These are phyloP conservation scores for Mikania micrantha DNA, from an alignment of 129 eudicot species.

Conservation along the genomic window DNA sequence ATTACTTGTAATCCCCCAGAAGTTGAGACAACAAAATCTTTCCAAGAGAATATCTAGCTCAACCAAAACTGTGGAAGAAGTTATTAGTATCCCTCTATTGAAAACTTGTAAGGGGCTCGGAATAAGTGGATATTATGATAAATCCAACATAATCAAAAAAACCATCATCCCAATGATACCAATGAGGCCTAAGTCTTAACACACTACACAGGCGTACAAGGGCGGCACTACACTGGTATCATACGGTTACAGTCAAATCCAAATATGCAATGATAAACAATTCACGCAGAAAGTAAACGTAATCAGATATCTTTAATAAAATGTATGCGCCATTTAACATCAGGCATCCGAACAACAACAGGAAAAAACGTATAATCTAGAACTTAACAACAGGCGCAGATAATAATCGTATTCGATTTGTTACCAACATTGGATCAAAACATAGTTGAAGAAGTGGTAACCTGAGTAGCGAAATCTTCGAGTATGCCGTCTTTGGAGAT, in stretches of 20 bases:
- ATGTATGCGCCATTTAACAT: not conserved
- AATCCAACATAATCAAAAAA: not conserved
- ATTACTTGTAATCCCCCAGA: not conserved
- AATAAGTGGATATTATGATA: too few relatives aligned
- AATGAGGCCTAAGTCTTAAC: not conserved
- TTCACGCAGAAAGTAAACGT: not conserved
- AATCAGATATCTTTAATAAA: not conserved
- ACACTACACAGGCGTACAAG: not conserved
- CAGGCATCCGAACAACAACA: not conserved
- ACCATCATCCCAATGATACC: not conserved
- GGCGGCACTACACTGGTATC: too few relatives aligned
- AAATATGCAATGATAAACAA: not conserved
- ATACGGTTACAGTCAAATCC: too few relatives aligned
- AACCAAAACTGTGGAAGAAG: not conserved
- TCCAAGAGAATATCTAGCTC: not conserved
- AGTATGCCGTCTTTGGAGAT: slow-evolving; percentile 97
- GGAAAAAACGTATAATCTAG: not conserved
- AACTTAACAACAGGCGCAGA: not conserved
- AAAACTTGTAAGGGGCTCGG: not conserved
- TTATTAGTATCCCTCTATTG: not conserved
- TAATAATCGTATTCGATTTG: not conserved
- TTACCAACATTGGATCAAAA: not conserved
- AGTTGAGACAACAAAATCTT: not conserved
- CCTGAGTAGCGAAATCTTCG: slow-evolving; percentile 99
- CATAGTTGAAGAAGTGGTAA: slow-evolving; percentile 5